Evolutionary conservation across 352 stramenopile species (phyloP).

Genomic region (Phytophthora niederhauseri): DNA sequence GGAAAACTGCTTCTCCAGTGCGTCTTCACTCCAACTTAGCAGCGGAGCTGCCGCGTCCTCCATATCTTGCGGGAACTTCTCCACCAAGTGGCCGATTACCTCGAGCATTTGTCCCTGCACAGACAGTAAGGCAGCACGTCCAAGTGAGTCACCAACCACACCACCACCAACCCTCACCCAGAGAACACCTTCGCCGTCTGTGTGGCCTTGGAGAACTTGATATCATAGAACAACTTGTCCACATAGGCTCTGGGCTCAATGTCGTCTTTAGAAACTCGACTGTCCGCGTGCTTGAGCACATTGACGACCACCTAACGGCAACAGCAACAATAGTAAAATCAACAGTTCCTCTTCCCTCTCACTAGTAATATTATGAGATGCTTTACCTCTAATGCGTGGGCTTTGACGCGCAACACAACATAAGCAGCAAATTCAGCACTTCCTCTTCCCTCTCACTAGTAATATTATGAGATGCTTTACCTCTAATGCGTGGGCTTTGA

Average conservation of each 20-base stretch:
- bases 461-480: background rate
- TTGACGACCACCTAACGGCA: slow-evolving; percentile 55
- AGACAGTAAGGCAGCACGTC: background rate
- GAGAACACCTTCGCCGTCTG: slow-evolving; percentile 64
- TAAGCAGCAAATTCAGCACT: background rate
- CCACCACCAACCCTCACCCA: background rate
- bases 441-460: background rate
- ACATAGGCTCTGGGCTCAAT: slow-evolving; percentile 58
- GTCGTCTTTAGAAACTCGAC: slow-evolving; percentile 46
- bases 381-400: slow-evolving; percentile 37
- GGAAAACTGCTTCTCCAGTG: slow-evolving; percentile 78
- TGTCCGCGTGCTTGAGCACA: slow-evolving; percentile 51
- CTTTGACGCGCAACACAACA: slow-evolving; percentile 75
- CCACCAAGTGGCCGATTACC: slow-evolving; percentile 64
- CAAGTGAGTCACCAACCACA: slow-evolving; percentile 1
- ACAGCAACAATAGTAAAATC: background rate
- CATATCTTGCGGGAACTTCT: slow-evolving; percentile 51
- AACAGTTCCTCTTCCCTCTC: background rate
- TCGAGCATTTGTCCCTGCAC: slow-evolving; percentile 62
- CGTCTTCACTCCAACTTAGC: slow-evolving; percentile 71
- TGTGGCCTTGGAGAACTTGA: slow-evolving; percentile 74
- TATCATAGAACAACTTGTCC: slow-evolving; percentile 78
- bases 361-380: background rate
- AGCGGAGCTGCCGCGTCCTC: slow-evolving; percentile 35
- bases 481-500: slow-evolving; percentile 53